Evolutionary conservation across 1,284 basidiomycete genomes (phyloP).

Genomic region (Vanrija sp.): DNA sequence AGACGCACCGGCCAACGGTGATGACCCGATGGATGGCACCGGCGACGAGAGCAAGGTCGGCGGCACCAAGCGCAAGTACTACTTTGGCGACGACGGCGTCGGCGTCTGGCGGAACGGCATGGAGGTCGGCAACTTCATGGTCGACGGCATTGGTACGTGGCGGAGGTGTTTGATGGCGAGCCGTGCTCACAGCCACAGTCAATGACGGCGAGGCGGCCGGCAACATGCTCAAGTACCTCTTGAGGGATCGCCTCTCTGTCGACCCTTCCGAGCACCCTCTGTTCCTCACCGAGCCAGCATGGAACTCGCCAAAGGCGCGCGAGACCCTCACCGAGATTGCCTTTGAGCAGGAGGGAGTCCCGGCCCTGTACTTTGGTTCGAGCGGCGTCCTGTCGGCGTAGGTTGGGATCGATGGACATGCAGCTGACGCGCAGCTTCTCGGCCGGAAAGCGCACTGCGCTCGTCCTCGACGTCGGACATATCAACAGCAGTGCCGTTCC

Average conservation of each 20-base stretch:
- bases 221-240: slow-evolving; percentile 68
- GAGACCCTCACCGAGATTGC: slow-evolving; percentile 94
- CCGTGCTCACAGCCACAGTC: slow-evolving; percentile 53
- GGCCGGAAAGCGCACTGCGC: slow-evolving; percentile 89
- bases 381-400: slow-evolving; percentile 92
- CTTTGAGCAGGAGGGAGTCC: slow-evolving; percentile 91
- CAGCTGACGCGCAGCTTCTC: slow-evolving; percentile 64
- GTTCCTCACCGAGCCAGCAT: slow-evolving; percentile 90
- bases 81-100: slow-evolving; percentile 84
- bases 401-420: too few species aligned
- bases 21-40: slow-evolving; percentile 17
- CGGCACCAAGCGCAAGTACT: slow-evolving; percentile 60
- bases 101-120: slow-evolving; percentile 86
- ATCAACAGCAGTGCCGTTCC: slow-evolving; percentile 86
- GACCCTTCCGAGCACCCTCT: slow-evolving; percentile 75
- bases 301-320: slow-evolving; percentile 85
- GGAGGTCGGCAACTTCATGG: slow-evolving; percentile 79
- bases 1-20: slow-evolving; percentile 45
- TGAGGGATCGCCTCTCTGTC: slow-evolving; percentile 69
- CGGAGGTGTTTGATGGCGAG: background rate
- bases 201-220: slow-evolving; percentile 72
- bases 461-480: slow-evolving; percentile 91
- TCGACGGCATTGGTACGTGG: slow-evolving; percentile 75
- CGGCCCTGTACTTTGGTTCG: slow-evolving; percentile 96
- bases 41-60: slow-evolving; percentile 40